Base-by-base conservation (phyloP, 495 filamentous ascomycete genomes). In the Emericellopsis terricola region DNA sequence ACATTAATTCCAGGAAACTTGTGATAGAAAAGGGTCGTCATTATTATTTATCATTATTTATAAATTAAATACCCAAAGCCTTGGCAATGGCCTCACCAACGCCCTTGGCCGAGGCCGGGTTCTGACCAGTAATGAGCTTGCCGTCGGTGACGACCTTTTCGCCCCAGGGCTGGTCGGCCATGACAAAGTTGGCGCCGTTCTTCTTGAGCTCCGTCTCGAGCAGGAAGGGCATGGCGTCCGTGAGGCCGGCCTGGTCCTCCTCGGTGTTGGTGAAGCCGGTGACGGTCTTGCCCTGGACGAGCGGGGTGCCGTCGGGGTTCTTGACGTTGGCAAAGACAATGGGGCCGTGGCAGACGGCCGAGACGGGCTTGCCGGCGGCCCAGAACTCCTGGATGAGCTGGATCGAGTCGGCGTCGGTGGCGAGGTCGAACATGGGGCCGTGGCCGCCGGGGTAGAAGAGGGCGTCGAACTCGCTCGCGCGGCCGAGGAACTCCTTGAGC, bases 401-500 rank as follows among this genome's bases (percentile, higher is more conserved):
- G 11, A 46, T 60, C 0, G 69, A 68, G 32, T 73, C 68, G 0
- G 52, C 65, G 4, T 48, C 52, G 39, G 71, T 67, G 0, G 46
- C 47, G 21, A 71, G 29, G 33, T 69, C 58, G 4, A 70, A 83
- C 74, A 83, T 78, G 40, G 79, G 78, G n/a, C 78, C 79, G 52
- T 83, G 74, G 16, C 79, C 79, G 42, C 80, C 80, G 9, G 80
- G 76, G 49, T 67, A 81, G 50, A 76, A 81, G 29, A 84, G 52
- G 16, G 71, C 78, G 34, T 71, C 77, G 45, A 71, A 83, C 29
- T 81, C 72, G 28, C 38, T 48, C 0, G 64, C 64, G 19, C 59
- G 57, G 0, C 69, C 65, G 0, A 64, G 27, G 31, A 78, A 57
- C 2, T 58, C 46, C 0, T 51, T 40, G 1, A 83, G 47, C 37